Conservation (phyloP, 805 yeast species). For the Limtongia smithiae region DNA sequence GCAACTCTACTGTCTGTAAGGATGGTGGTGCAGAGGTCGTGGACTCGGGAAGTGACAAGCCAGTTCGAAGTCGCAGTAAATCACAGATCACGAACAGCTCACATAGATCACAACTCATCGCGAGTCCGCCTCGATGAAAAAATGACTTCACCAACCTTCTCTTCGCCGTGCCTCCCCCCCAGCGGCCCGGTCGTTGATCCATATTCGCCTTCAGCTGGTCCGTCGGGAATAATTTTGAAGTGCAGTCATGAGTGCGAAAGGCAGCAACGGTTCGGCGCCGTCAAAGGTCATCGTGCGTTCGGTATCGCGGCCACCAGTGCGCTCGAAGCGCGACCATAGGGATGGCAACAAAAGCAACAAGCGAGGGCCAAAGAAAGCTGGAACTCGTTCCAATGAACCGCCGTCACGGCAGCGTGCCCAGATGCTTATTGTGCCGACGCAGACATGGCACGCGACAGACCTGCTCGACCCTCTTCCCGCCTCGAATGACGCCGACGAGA, state of each 20-base stretch:
- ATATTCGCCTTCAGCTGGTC: not conserved
- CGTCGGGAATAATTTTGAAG: too few relatives aligned
- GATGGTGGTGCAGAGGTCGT: not conserved
- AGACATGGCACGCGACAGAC: conserved; percentile 24
- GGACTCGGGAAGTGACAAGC: not conserved
- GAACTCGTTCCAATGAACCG: too few relatives aligned
- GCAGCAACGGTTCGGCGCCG: not conserved
- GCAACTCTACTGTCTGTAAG: conserved; percentile 37
- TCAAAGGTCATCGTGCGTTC: not conserved
- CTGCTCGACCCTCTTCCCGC: conserved; percentile 5
- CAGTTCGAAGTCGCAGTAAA: not conserved
- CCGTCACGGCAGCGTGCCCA: not conserved
- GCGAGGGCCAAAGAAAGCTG: too few relatives aligned
- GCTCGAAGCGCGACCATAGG: too few relatives aligned
- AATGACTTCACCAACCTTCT: not conserved
- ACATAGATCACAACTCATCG: not conserved
- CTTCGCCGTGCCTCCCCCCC: not conserved
- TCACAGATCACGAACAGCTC: not conserved
- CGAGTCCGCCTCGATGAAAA: too few relatives aligned
- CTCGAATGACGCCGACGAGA: conserved; percentile 3
- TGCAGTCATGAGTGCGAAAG: too few relatives aligned
- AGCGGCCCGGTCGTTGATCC: not conserved
- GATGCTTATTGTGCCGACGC: conserved; percentile 9
- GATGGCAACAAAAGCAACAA: not conserved
- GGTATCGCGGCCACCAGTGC: not conserved